These are phyloP conservation scores for Vigna mungo DNA, from an alignment of 306 rosid genomes.

Conservation along the genomic window DNA sequence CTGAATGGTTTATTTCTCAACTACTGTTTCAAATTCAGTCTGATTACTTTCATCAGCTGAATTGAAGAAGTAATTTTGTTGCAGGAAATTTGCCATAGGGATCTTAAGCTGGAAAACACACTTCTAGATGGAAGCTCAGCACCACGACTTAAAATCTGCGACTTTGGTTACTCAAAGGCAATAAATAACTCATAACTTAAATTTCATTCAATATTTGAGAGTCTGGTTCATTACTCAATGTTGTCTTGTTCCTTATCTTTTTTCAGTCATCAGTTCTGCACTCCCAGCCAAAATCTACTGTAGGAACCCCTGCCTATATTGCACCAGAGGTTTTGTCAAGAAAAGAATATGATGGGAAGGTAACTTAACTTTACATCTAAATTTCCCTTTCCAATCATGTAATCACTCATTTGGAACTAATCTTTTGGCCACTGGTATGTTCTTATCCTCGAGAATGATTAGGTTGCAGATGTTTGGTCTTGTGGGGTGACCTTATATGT, in stretches of 20 bases:
- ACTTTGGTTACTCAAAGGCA: slow-evolving; percentile 98
- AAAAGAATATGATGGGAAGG: slow-evolving; percentile 94
- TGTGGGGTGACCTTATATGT: slow-evolving; percentile 99
- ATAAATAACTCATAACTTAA: slow-evolving; percentile 33
- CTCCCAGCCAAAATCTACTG: slow-evolving; percentile 98
- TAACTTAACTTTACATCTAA: slow-evolving; percentile 36
- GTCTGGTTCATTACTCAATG: not conserved
- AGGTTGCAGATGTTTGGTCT: slow-evolving; percentile 99
- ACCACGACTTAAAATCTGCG: slow-evolving; percentile 92
- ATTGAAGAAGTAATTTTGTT: slow-evolving; percentile 29
- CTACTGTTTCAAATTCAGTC: not conserved
- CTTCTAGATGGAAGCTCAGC: slow-evolving; percentile 96
- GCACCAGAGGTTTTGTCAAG: slow-evolving; percentile 95
- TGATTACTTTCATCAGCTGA: not conserved
- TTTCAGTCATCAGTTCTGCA: slow-evolving; percentile 91
- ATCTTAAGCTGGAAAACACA: slow-evolving; percentile 97
- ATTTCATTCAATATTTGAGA: slow-evolving; percentile 26
- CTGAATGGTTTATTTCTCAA: not conserved
- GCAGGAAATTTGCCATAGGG: slow-evolving; percentile 98
- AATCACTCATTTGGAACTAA: slow-evolving; percentile 32
- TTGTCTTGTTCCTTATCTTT: slow-evolving; percentile 11
- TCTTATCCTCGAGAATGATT: slow-evolving; percentile 48
- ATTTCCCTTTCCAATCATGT: slow-evolving; percentile 10
- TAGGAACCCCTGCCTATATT: slow-evolving; percentile 98
- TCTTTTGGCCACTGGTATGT: slow-evolving; percentile 33